Conservation (phyloP, 352 stramenopile genomes). For the Aphanomyces invadans region DNA sequence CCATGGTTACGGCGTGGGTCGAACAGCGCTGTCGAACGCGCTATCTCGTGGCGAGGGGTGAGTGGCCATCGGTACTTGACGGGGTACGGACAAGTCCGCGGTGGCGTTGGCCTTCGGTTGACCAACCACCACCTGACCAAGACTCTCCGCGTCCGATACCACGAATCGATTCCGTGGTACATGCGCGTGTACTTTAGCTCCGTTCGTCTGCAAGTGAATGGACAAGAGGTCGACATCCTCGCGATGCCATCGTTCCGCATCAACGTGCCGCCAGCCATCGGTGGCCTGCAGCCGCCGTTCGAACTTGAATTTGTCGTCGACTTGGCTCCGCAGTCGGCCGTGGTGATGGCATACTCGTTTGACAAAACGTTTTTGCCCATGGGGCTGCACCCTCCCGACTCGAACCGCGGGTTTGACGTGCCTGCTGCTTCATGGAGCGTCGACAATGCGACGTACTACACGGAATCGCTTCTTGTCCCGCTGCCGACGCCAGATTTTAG, state of each 20-base stretch:
- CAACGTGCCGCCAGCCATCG: conserved; percentile 42
- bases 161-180: conserved; percentile 77
- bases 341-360: conserved; percentile 59
- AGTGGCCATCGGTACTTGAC: conserved; percentile 65
- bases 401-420: conserved; percentile 81
- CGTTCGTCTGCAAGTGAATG: conserved; percentile 31
- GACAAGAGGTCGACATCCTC: neutral
- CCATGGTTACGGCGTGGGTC: neutral
- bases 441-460: conserved; percentile 41
- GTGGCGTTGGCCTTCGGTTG: conserved; percentile 58
- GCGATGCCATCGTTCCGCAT: conserved; percentile 38
- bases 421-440: conserved; percentile 22
- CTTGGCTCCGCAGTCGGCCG: conserved; percentile 37
- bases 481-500: conserved; percentile 83
- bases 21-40: no score
- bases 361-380: conserved; percentile 77
- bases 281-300: conserved; percentile 35
- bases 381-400: conserved; percentile 74
- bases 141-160: conserved; percentile 51
- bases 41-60: conserved; percentile 40
- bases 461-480: conserved; percentile 70
- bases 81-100: conserved; percentile 63
- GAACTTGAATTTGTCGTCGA: conserved; percentile 44
- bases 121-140: conserved; percentile 47
- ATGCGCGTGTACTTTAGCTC: conserved; percentile 73